Percentiles rank a stretch among this genome's conserved stretches.
Evolutionary conservation across 2,329 filamentous ascomycete species (phyloP).

Genomic region (Mycocentrospora acerina): DNA sequence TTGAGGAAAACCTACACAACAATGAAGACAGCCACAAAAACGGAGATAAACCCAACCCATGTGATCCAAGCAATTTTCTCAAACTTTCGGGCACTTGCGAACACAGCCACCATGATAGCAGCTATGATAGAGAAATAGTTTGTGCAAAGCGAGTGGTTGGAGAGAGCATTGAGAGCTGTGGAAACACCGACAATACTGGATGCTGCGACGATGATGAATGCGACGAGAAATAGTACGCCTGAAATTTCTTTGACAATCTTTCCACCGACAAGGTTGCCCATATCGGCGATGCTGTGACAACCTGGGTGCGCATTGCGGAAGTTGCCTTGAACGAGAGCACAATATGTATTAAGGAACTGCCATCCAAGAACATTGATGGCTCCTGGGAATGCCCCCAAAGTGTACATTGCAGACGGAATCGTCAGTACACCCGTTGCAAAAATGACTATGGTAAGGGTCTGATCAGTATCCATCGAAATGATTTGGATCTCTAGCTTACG

Average conservation of each 20-base stretch:
- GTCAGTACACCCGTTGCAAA: conserved; percentile 54
- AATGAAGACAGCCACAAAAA: conserved; percentile 61
- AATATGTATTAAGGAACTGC: conserved; percentile 53
- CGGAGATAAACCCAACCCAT: conserved; percentile 60
- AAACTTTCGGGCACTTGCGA: conserved; percentile 60
- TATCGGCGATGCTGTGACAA: conserved; percentile 59
- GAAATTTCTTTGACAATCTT: conserved; percentile 52
- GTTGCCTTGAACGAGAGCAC: conserved; percentile 52
- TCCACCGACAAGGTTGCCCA: conserved; percentile 60
- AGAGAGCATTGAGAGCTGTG: conserved; percentile 62
- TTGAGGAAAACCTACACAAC: conserved; percentile 43
- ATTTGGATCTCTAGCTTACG: too few relatives aligned
- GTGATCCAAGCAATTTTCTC: conserved; percentile 64
- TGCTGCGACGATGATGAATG: conserved; percentile 58
- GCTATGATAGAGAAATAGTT: conserved; percentile 62
- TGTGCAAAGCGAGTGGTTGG: conserved; percentile 60
- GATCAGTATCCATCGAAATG: too few relatives aligned
- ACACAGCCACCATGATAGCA: conserved; percentile 52
- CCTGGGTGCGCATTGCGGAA: conserved; percentile 55
- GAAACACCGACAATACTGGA: conserved; percentile 63
- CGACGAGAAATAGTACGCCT: conserved; percentile 59
- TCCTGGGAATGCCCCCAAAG: conserved; percentile 51
- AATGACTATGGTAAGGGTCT: conserved; percentile 40
- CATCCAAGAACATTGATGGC: conserved; percentile 52
- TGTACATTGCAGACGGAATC: conserved; percentile 52